Evolutionary conservation across 768 basidiomycete genomes (phyloP).

Genomic region (Tricholoma hemisulphureum): DNA sequence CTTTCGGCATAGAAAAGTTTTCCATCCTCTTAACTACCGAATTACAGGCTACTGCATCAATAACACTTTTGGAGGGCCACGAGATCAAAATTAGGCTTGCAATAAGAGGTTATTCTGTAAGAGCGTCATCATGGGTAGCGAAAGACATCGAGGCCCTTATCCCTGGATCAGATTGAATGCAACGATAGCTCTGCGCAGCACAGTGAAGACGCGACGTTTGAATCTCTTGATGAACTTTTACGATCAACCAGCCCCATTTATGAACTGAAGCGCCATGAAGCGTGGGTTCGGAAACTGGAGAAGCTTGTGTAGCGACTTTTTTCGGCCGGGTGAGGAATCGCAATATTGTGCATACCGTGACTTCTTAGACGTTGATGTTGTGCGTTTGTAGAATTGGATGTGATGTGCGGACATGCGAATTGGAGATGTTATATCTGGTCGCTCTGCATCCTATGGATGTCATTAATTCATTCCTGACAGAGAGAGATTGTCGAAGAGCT

Average conservation of each 20-base stretch:
- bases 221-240: constrained; percentile 61
- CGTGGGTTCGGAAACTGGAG: constrained; percentile 48
- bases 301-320: constrained; percentile 26
- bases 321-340: not conserved
- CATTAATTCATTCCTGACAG: not conserved
- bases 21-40: constrained; percentile 37
- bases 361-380: not conserved
- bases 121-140: constrained; percentile 9
- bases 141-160: not conserved
- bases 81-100: constrained; percentile 47
- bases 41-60: constrained; percentile 50
- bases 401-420: not conserved
- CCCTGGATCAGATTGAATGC: constrained; percentile 8
- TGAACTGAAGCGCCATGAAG: constrained; percentile 42
- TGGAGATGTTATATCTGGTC: not conserved
- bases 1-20: constrained; percentile 53
- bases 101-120: constrained; percentile 56
- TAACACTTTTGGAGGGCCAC: constrained; percentile 58
- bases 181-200: not conserved
- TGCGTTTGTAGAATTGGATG: not conserved
- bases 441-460: not conserved
- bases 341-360: not conserved
- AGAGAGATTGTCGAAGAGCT: constrained; percentile 5
- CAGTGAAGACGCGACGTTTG: constrained; percentile 37
- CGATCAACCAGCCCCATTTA: constrained; percentile 56